These are phyloP conservation scores for Chloris gayana DNA, from an alignment of 176 grass and related monocot genomes.

Conservation along the genomic window DNA sequence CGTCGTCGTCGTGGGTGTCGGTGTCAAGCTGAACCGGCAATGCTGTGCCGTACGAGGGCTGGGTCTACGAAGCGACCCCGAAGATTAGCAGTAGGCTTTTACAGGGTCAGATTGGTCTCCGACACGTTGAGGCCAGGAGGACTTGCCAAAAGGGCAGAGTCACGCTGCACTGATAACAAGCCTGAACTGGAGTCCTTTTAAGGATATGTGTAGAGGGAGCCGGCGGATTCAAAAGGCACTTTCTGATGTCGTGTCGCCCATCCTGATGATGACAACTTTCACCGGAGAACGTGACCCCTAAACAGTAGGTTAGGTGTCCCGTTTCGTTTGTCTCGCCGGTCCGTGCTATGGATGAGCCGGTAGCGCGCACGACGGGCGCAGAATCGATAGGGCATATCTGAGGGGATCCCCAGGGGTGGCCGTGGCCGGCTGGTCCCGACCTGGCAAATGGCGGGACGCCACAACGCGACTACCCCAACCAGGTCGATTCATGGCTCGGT, in stretches of 20 bases:
- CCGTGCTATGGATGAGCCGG: neutral
- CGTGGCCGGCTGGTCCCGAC: neutral
- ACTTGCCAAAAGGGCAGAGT: neutral
- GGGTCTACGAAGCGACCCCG: neutral
- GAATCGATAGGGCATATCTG: neutral
- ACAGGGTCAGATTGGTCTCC: neutral
- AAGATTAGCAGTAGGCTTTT: too few relatives aligned
- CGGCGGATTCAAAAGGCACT: too few relatives aligned
- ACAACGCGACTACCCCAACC: constrained; percentile 11
- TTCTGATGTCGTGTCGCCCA: neutral
- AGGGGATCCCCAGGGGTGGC: neutral
- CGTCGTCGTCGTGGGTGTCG: neutral
- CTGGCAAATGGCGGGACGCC: neutral
- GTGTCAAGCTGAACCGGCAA: constrained; percentile 2
- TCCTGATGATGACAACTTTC: neutral
- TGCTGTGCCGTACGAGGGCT: neutral
- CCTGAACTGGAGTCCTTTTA: neutral
- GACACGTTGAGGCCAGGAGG: neutral
- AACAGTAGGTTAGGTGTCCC: neutral
- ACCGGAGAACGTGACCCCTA: neutral
- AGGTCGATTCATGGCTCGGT: neutral
- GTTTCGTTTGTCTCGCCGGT: neutral
- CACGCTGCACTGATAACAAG: constrained; percentile 1
- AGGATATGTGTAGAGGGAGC: too few relatives aligned
- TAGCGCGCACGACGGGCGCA: neutral